These are phyloP conservation scores for Neonectria sp. DNA, from an alignment of 2,329 filamentous ascomycete genomes.

Conservation along the genomic window DNA sequence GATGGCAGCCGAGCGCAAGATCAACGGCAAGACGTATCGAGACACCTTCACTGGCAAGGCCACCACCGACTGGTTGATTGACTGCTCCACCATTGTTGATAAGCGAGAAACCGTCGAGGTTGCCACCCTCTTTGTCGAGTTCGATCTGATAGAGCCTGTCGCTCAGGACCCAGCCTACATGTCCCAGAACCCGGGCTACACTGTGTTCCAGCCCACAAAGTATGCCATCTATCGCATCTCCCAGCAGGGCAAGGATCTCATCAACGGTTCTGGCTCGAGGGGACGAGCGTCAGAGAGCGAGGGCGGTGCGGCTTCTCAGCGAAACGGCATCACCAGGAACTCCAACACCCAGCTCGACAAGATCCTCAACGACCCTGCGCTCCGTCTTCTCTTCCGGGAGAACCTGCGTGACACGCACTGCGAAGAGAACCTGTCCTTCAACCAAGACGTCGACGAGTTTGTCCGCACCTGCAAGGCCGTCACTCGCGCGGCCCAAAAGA, in stretches of 20 bases:
- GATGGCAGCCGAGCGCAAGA: conserved; percentile 89
- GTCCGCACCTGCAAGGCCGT: conserved; percentile 77
- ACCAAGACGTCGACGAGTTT: conserved; percentile 94
- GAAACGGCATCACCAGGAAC: conserved; percentile 80
- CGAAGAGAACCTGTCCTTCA: conserved; percentile 97
- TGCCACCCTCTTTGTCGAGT: conserved; percentile 87
- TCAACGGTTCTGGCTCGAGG: conserved; percentile 67
- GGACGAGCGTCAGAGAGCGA: conserved; percentile 75
- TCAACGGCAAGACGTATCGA: conserved; percentile 81
- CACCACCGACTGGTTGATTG: conserved; percentile 94
- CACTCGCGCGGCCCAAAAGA: conserved; percentile 75
- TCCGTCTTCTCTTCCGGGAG: conserved; percentile 92
- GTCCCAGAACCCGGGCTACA: conserved; percentile 71
- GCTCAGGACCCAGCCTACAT: conserved; percentile 80
- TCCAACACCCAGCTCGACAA: conserved; percentile 96
- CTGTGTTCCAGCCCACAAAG: conserved; percentile 89
- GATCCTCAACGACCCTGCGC: conserved; percentile 91
- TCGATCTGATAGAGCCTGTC: conserved; percentile 84
- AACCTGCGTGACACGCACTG: conserved; percentile 96
- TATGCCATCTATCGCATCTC: conserved; percentile 89
- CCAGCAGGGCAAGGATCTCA: conserved; percentile 80
- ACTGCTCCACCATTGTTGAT: conserved; percentile 96
- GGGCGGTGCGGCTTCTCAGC: conserved; percentile 57
- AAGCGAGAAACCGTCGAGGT: conserved; percentile 88
- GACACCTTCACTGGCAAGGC: conserved; percentile 95